These are phyloP conservation scores for Nematocida homosporus DNA, from an alignment of 371 early-diverging fungal species.

Conservation along the genomic window DNA sequence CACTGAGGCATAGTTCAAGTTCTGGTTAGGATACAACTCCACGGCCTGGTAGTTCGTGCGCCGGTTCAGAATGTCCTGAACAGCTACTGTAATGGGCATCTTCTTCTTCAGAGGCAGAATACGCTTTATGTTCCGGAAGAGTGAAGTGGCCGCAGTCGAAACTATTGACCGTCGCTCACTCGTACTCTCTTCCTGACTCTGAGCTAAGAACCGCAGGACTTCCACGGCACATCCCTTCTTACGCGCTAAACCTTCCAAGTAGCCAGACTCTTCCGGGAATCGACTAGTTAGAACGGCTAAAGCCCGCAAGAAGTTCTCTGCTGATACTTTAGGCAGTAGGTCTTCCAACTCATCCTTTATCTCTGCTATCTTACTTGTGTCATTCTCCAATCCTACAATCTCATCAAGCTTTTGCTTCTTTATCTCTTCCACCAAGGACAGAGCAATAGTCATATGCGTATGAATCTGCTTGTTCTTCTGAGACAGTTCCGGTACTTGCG, in stretches of 20 bases:
- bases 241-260: conserved; percentile 1
- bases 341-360: conserved; percentile 30
- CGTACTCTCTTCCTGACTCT: not conserved
- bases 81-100: conserved; percentile 45
- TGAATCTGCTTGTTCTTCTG: conserved; percentile 86
- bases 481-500: conserved; percentile 84
- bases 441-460: conserved; percentile 94
- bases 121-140: conserved; percentile 61
- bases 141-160: not conserved
- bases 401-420: conserved; percentile 86
- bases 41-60: conserved; percentile 20
- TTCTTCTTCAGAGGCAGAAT: conserved; percentile 56
- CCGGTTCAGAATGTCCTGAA: conserved; percentile 53
- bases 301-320: conserved; percentile 1
- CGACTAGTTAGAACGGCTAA: conserved; percentile 6
- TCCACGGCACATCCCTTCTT: conserved; percentile 29
- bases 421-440: conserved; percentile 78
- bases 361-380: conserved; percentile 32
- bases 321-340: conserved; percentile 1
- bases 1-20: conserved; percentile 55
- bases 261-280: conserved; percentile 21
- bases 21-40: conserved; percentile 16
- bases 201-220: conserved; percentile 23
- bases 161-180: not conserved
- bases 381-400: conserved; percentile 85